Percentiles rank a stretch among this genome's conserved stretches.
Conservation (phyloP, 768 basidiomycete species). For the Fibroporia radiculosa region DNA sequence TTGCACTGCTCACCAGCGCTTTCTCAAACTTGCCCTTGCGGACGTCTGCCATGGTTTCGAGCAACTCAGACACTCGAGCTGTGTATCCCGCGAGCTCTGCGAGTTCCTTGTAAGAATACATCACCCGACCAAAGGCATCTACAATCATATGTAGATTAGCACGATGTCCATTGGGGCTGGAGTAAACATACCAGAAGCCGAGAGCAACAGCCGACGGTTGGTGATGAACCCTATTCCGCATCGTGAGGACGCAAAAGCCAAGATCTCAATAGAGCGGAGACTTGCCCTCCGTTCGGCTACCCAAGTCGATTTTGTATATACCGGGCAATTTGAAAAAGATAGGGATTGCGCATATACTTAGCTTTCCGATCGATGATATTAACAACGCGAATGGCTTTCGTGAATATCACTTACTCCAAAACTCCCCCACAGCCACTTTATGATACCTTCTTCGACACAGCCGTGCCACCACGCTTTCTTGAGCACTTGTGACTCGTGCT, state of each 20-base stretch:
- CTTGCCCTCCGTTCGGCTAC: conserved; percentile 81
- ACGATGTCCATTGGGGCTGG: background rate
- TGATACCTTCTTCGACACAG: conserved; percentile 88
- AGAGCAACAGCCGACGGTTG: conserved; percentile 83
- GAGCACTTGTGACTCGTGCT: conserved; percentile 79
- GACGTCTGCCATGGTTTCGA: conserved; percentile 89
- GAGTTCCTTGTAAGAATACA: conserved; percentile 97
- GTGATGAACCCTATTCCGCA: conserved; percentile 76
- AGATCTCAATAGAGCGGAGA: background rate
- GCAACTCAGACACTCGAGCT: conserved; percentile 76
- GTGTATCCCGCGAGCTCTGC: conserved; percentile 96
- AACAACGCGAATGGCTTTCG: background rate
- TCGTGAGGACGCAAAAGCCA: background rate
- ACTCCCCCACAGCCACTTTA: conserved; percentile 96
- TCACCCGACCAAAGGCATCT: conserved; percentile 93
- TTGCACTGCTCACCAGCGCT: conserved; percentile 70
- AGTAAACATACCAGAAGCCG: conserved; percentile 55
- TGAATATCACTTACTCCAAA: conserved; percentile 58
- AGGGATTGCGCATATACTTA: conserved; percentile 86
- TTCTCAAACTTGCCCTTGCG: conserved; percentile 83
- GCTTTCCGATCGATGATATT: conserved; percentile 27
- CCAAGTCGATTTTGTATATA: conserved; percentile 57
- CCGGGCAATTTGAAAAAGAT: conserved; percentile 88
- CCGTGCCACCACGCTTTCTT: conserved; percentile 83
- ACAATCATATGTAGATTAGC: background rate